These are phyloP conservation scores for Notholithocarpus densiflorus DNA, from an alignment of 306 rosid genomes.

Conservation along the genomic window DNA sequence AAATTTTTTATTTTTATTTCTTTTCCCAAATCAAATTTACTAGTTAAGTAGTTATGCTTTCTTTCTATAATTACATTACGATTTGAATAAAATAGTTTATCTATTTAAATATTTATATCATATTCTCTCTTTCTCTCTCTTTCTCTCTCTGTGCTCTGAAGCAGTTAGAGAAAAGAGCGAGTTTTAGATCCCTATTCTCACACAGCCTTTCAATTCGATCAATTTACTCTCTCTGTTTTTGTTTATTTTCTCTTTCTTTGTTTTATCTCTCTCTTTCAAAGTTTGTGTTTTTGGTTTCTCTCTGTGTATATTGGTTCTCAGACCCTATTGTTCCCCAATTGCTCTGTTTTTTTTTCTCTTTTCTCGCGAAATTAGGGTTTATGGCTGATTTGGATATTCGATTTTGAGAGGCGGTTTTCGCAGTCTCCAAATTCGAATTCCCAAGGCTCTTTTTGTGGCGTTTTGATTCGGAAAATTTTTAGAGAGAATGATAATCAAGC, in stretches of 20 bases:
- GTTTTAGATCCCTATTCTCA: slow-evolving; percentile 66
- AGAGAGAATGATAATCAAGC: slow-evolving; percentile 78
- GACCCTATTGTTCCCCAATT: slow-evolving; percentile 23
- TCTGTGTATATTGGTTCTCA: background rate
- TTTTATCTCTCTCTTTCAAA: background rate
- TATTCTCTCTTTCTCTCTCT: background rate
- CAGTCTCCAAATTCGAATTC: slow-evolving; percentile 21
- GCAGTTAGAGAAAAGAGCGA: slow-evolving; percentile 36
- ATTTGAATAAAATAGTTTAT: background rate
- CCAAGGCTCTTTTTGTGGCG: no score
- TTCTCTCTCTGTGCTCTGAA: slow-evolving; percentile 33
- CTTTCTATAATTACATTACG: background rate
- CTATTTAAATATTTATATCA: background rate
- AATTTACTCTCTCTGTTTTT: slow-evolving; percentile 38
- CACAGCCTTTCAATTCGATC: slow-evolving; percentile 40
- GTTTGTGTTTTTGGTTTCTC: background rate
- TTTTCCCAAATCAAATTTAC: background rate
- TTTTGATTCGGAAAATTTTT: no score
- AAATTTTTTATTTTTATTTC: no score
- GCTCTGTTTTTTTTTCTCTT: slow-evolving; percentile 54
- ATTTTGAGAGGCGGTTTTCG: slow-evolving; percentile 15
- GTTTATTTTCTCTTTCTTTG: slow-evolving; percentile 12
- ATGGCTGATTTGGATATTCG: slow-evolving; percentile 20
- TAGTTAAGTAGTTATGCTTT: background rate
- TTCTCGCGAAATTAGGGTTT: slow-evolving; percentile 65